Evolutionary conservation across 306 rosid genomes (phyloP).

Genomic region (Medicago arabica): DNA sequence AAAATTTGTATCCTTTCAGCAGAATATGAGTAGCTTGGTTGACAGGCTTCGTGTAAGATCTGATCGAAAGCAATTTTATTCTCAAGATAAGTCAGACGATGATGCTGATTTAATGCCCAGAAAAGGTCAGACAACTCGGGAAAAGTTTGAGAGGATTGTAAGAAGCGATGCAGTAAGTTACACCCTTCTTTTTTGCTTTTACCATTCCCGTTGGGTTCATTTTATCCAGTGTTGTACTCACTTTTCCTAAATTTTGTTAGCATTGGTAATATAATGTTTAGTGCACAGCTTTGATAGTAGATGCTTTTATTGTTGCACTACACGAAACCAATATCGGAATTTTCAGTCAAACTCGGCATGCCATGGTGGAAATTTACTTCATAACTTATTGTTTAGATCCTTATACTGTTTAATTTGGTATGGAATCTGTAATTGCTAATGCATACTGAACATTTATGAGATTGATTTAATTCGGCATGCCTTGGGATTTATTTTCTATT

Average conservation of each 20-base stretch:
- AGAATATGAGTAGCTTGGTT: conserved; percentile 95
- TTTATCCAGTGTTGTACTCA: conserved; percentile 6
- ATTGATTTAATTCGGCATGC: neutral
- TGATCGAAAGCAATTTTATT: conserved; percentile 79
- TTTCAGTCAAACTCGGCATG: conserved; percentile 3
- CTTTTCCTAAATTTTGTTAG: neutral
- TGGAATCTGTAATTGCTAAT: conserved; percentile 22
- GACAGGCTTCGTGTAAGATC: conserved; percentile 97
- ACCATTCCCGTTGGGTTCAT: neutral
- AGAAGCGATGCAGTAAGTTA: conserved; percentile 81
- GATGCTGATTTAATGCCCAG: conserved; percentile 72
- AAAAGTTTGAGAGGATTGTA: conserved; percentile 70
- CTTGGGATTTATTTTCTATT: neutral
- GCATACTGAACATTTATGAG: conserved; percentile 7
- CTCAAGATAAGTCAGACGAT: conserved; percentile 82
- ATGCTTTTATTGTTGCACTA: neutral
- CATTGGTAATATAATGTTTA: conserved; percentile 17
- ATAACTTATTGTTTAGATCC: conserved; percentile 19
- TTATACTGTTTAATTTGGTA: conserved; percentile 31
- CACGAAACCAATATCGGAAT: conserved; percentile 22
- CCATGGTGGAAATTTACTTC: conserved; percentile 13
- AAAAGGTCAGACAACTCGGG: conserved; percentile 55
- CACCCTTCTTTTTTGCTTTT: conserved; percentile 29
- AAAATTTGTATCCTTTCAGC: conserved; percentile 40
- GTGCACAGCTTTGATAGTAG: conserved; percentile 23